Base-by-base conservation (phyloP, 2,329 filamentous ascomycete species). In the Plectosphaerella cucumerina region DNA sequence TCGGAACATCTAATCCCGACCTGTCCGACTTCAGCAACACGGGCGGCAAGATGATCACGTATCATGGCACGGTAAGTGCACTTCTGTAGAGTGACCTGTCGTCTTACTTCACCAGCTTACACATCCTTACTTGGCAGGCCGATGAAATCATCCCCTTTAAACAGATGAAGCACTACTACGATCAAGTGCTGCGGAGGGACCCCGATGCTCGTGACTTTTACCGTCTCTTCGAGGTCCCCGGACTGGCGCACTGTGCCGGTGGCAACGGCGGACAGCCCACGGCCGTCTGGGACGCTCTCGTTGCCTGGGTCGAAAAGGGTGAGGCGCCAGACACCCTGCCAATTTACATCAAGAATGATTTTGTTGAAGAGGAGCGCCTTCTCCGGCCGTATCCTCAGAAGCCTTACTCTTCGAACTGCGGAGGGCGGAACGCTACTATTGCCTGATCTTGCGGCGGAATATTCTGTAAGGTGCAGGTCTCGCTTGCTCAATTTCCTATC, bases 41-140 rank as follows among this genome's bases (percentile, higher is more conserved):
- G 1, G 76, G 75, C n/a, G 75, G 73, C 11, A 79, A 78, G 58
- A 60, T 80, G 15, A 63, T 80, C 4, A 70, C 75, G 52, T 78
- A 67, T 17, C 76, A 79, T 55, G 75, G 75, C 44, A n/a, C 56
- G 6, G 59, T 57, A 43, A 52, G 54, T 53, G 14, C 12, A 5
- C 6, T 12, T 4, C 9, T 2, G n/a, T 15, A 1, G 4, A 11
- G 26, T 48, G n/a, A 15, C n/a, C 14, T 8, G 10, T 37, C 22
- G 15, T 21, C 42, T 23, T 20, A 17, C 17, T 20, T 9, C 18
- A 22, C 6, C 26, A 18, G n/a, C n/a, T n/a, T n/a, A n/a, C n/a
- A n/a, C n/a, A n/a, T n/a, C n/a, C n/a, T n/a, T n/a, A n/a, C n/a
- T n/a, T n/a, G n/a, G 8, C 22, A 51, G 50, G 50, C 45, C n/a